Percentiles rank a stretch among this genome's conserved stretches.
These are phyloP conservation scores for Lasiosphaeria miniovina DNA, from an alignment of 495 filamentous ascomycete genomes.

Conservation along the genomic window DNA sequence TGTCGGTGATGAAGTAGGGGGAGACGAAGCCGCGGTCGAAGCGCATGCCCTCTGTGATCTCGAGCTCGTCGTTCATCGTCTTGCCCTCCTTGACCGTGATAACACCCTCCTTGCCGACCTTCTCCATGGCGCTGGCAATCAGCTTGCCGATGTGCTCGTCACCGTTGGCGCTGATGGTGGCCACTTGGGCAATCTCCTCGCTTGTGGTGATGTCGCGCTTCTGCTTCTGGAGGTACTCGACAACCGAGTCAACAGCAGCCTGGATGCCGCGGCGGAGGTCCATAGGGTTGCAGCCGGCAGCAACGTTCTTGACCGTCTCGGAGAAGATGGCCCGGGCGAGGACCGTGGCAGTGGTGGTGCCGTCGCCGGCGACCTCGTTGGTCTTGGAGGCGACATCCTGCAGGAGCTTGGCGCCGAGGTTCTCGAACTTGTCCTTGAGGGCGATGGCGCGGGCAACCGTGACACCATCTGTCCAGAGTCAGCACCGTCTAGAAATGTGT, in stretches of 20 bases:
- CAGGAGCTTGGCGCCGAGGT: conserved; percentile 92
- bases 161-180: conserved; percentile 96
- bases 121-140: conserved; percentile 98
- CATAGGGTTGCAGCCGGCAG: conserved; percentile 99
- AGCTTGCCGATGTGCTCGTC: conserved; percentile 93
- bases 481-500: conserved; percentile 5
- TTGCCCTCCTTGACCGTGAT: conserved; percentile 99
- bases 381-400: conserved; percentile 99
- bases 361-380: conserved; percentile 97
- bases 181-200: conserved; percentile 95
- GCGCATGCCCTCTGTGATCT: conserved; percentile 98
- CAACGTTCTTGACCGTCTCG: conserved; percentile 99
- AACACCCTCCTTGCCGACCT: conserved; percentile 99
- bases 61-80: conserved; percentile 95
- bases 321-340: conserved; percentile 98
- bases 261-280: conserved; percentile 95
- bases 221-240: conserved; percentile 88
- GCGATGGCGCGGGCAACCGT: conserved; percentile 89
- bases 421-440: conserved; percentile 99
- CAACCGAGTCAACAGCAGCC: conserved; percentile 90
- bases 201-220: conserved; percentile 96
- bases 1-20: conserved; percentile 99
- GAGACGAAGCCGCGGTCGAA: conserved; percentile 99
- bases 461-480: conserved; percentile 69
- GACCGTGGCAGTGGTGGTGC: conserved; percentile 95